A percentile compares a stretch with the other conserved stretches of the same genome.
Evolutionary conservation across 2,329 filamentous ascomycete species (phyloP).

Genomic region (Alternaria gansuensis): DNA sequence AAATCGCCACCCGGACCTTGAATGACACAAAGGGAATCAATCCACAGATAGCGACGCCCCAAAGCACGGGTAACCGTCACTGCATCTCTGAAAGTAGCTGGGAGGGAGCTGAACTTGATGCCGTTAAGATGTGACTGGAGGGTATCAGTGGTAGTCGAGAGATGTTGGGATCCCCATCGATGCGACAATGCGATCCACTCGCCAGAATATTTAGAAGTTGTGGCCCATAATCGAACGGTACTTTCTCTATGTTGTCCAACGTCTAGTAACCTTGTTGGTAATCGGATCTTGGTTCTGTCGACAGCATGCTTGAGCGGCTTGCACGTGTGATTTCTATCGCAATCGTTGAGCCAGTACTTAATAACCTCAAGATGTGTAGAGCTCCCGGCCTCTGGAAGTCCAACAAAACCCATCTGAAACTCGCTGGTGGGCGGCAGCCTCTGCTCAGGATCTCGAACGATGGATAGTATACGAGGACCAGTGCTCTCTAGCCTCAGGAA

Average conservation of each 20-base stretch:
- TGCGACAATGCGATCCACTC: conserved; percentile 33
- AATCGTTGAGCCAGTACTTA: conserved; percentile 24
- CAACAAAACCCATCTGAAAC: conserved; percentile 16
- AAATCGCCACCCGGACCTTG: conserved; percentile 37
- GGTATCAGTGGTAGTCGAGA: conserved; percentile 17
- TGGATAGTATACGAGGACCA: conserved; percentile 5
- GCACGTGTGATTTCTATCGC: conserved; percentile 19
- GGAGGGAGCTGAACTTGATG: conserved; percentile 8
- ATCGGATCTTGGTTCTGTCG: neutral
- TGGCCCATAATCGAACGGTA: conserved; percentile 10
- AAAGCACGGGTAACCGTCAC: conserved; percentile 29
- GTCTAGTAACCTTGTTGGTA: conserved; percentile 24
- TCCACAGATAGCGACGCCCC: conserved; percentile 37
- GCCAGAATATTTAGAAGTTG: neutral
- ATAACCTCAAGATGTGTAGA: conserved; percentile 17
- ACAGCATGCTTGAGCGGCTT: neutral
- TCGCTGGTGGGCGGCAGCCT: conserved; percentile 8
- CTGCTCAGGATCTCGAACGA: conserved; percentile 1
- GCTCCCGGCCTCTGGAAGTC: conserved; percentile 19
- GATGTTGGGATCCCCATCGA: conserved; percentile 22
- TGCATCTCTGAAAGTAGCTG: conserved; percentile 34
- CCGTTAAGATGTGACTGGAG: conserved; percentile 2
- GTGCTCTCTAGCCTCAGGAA: neutral
- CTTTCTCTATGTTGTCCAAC: conserved; percentile 12
- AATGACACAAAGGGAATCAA: conserved; percentile 42